Evolutionary conservation across 2,329 filamentous ascomycete genomes (phyloP).

Genomic region (Fusarium sp.): DNA sequence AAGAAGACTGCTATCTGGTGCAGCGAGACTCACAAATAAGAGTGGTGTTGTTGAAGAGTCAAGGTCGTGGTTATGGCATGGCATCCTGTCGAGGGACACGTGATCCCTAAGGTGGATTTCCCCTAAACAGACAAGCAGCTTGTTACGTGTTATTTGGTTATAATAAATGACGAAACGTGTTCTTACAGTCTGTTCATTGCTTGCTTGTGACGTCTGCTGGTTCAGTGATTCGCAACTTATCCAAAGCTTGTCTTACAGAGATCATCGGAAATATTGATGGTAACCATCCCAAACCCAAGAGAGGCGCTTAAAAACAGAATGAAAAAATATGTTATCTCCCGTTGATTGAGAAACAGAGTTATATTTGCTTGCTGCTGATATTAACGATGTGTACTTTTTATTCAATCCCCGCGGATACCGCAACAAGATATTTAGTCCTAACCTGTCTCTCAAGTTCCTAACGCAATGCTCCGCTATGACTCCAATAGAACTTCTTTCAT

Average conservation of each 20-base stretch:
- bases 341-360: no score
- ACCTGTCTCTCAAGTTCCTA: no score
- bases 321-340: no score
- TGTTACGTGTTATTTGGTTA: background rate
- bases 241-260: background rate
- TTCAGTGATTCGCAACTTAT: background rate
- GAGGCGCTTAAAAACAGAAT: no score
- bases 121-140: background rate
- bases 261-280: background rate
- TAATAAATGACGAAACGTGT: background rate
- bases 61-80: background rate
- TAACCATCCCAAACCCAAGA: background rate
- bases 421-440: no score
- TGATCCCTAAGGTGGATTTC: background rate
- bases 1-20: background rate
- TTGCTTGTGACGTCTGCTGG: background rate
- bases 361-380: no score
- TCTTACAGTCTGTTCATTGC: background rate
- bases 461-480: no score
- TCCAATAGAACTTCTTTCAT: no score
- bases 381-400: no score
- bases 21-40: background rate
- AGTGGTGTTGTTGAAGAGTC: background rate
- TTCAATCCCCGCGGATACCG: no score
- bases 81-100: background rate